These are phyloP conservation scores for Zasmidium citrigriseum DNA, from an alignment of 2,329 filamentous ascomycete species.

Conservation along the genomic window DNA sequence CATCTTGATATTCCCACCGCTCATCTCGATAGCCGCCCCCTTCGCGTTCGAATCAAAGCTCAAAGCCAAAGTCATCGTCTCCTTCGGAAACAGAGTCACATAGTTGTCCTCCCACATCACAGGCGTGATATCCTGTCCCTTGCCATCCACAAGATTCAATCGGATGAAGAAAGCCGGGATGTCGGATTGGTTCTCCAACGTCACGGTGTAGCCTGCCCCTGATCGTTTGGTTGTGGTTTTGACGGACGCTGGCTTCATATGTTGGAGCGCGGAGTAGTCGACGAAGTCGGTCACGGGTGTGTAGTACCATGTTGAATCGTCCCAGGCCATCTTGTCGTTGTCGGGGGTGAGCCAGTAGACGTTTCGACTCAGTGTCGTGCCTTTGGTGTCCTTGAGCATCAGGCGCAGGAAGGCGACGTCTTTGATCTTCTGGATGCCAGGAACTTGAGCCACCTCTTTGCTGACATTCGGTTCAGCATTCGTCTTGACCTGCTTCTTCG, in stretches of 20 bases:
- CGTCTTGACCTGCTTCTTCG: background rate
- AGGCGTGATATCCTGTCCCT: constrained; percentile 5
- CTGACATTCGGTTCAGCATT: constrained; percentile 8
- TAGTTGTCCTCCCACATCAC: constrained; percentile 14
- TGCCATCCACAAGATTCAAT: constrained; percentile 8
- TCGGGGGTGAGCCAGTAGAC: constrained; percentile 10
- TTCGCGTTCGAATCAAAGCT: background rate
- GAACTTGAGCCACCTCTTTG: constrained; percentile 1
- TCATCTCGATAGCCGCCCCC: constrained; percentile 6
- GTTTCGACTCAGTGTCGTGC: constrained; percentile 9
- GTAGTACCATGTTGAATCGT: constrained; percentile 12
- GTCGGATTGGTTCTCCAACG: constrained; percentile 4
- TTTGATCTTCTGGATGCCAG: constrained; percentile 10
- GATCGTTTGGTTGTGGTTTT: background rate
- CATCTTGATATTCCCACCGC: constrained; percentile 8
- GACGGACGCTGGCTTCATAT: constrained; percentile 4
- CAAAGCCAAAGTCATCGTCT: background rate
- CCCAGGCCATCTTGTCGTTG: constrained; percentile 9
- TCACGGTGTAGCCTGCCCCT: background rate
- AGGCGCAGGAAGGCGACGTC: constrained; percentile 14
- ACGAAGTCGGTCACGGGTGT: constrained; percentile 8
- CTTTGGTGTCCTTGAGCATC: background rate
- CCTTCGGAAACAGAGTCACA: constrained; percentile 8
- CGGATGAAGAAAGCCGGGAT: constrained; percentile 12
- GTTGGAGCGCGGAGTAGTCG: constrained; percentile 1